Evolutionary conservation across 73 alveolate species (phyloP).

Genomic region (Urostyla sp.): DNA sequence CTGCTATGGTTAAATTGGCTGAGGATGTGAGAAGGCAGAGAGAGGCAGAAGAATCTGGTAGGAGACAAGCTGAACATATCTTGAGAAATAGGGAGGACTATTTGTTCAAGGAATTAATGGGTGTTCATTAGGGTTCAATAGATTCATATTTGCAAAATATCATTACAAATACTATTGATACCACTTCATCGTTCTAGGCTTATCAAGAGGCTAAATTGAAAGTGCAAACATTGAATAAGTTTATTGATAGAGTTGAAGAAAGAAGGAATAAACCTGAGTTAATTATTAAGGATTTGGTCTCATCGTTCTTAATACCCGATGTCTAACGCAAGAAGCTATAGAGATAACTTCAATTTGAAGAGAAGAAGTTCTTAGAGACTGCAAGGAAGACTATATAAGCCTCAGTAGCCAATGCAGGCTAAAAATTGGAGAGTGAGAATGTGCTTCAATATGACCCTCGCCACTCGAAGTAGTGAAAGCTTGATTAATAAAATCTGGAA

Average conservation of each 20-base stretch:
- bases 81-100: constrained; percentile 96
- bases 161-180: constrained; percentile 89
- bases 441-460: constrained; percentile 63
- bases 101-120: constrained; percentile 92
- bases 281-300: constrained; percentile 93
- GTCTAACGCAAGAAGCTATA: constrained; percentile 92
- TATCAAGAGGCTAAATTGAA: constrained; percentile 92
- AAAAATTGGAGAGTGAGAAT: constrained; percentile 68
- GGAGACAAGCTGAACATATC: constrained; percentile 97
- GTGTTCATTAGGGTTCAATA: constrained; percentile 95
- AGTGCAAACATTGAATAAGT: constrained; percentile 89
- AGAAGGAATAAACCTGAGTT: constrained; percentile 93
- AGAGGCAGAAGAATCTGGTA: constrained; percentile 98
- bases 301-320: constrained; percentile 96
- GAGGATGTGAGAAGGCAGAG: constrained; percentile 98
- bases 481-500: too few relatives aligned
- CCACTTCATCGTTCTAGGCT: constrained; percentile 88
- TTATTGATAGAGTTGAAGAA: constrained; percentile 94
- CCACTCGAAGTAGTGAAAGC: constrained; percentile 16
- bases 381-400: constrained; percentile 92
- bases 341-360: constrained; percentile 91
- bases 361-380: constrained; percentile 96
- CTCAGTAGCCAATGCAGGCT: constrained; percentile 82
- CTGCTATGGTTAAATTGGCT: constrained; percentile 96
- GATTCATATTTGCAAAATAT: constrained; percentile 95